Evolutionary conservation across 371 early-diverging fungal genomes (phyloP).

Genomic region (Rhizomucor pusillus): DNA sequence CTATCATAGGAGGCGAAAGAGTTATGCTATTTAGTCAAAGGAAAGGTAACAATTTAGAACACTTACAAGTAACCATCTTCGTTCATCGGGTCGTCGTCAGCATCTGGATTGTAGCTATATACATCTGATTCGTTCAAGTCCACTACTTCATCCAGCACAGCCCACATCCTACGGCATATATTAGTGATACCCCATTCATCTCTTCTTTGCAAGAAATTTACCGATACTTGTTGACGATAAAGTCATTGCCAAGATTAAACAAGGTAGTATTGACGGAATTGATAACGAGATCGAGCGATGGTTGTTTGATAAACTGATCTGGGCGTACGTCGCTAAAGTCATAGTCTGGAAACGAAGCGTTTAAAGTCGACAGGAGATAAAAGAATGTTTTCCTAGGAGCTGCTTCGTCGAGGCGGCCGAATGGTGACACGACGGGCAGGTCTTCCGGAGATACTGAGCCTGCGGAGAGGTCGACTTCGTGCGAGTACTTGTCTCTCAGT

Average conservation of each 20-base stretch:
- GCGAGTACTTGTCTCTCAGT: constrained; percentile 70
- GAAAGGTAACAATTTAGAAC: neutral
- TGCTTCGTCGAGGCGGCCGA: constrained; percentile 78
- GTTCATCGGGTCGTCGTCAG: constrained; percentile 84
- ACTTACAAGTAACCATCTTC: constrained; percentile 66
- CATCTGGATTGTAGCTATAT: constrained; percentile 84
- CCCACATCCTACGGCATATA: constrained; percentile 61
- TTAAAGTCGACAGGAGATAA: constrained; percentile 88
- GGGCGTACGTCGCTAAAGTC: constrained; percentile 91
- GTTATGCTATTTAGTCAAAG: no score
- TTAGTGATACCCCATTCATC: neutral
- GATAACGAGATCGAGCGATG: constrained; percentile 67
- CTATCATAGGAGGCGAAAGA: constrained; percentile 40
- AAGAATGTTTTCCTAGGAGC: constrained; percentile 83
- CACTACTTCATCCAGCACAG: constrained; percentile 78
- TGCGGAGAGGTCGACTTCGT: constrained; percentile 41
- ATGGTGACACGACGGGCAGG: constrained; percentile 67
- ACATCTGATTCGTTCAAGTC: constrained; percentile 81
- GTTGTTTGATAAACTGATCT: constrained; percentile 81
- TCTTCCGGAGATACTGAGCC: constrained; percentile 58
- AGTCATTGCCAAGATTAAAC: constrained; percentile 77
- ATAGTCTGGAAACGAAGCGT: constrained; percentile 92
- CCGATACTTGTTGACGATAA: constrained; percentile 46
- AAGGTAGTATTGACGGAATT: constrained; percentile 86
- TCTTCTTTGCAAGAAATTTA: constrained; percentile 7